Evolutionary conservation across 1,284 basidiomycete genomes (phyloP), one percentile per base, ranked within the genome.

Genomic region (Xerocomus minutiporus): DNA sequence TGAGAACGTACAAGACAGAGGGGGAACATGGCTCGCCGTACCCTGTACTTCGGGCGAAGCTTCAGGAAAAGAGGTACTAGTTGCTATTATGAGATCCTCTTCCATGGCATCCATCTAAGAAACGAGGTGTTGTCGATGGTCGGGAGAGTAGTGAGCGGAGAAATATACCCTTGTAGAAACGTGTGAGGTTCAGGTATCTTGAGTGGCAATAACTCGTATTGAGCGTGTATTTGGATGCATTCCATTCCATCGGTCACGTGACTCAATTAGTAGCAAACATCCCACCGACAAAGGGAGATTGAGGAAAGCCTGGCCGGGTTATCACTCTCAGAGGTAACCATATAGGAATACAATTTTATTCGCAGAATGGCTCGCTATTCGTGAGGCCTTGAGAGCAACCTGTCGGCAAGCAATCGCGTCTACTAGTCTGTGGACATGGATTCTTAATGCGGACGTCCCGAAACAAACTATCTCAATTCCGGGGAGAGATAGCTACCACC

Each of bases 401-500:
- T 26, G 38, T 29, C 31, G 32, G 51, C 43, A 41, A 31, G 29
- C 31, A 17, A 39, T 11, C 9, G 23, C 23, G 12, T 15, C 20
- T 20, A 20, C 13, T 25, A 8, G 23, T 29, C 36, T 15, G 8
- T 20, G 25, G 34, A 38, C 20, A 26, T 12, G 5, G 3, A 34
- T 12, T 25, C 38, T 45, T 32, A 35, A 17, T 34, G 26, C 3
- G 39, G 17, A 29, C 31, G 11, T 32, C 44, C 48, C 35, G 36
- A 29, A 15, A 25, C n/a, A 29, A 12, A 32, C 73, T 68, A 86
- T 69, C 84, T 76, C 50, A 73, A 69, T 51, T 85, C 84, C 3
- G 79, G 74, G 26, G 80, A 71, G 43, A 81, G 70, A 65, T 82
- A 84, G 29, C 75, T 75, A 23, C 96, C 96, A 8, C 91, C 89